Evolutionary conservation across 1,284 basidiomycete species (phyloP).

Genomic region (Volvariella volvacea): DNA sequence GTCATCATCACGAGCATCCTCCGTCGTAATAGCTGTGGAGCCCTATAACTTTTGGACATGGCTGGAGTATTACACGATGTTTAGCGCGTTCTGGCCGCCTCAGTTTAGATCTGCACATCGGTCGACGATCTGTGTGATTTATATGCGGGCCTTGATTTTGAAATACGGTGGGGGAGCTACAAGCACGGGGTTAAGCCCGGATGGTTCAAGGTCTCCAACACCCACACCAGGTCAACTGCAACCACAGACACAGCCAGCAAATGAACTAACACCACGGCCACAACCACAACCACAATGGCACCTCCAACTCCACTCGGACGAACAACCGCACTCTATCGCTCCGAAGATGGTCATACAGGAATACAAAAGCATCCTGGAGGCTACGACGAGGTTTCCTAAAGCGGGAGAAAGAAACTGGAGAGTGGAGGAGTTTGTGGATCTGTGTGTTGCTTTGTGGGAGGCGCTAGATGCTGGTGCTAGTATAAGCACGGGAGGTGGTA

Average conservation of each 20-base stretch:
- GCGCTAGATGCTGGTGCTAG: slow-evolving; percentile 48
- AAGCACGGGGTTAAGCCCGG: no score
- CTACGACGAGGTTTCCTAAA: slow-evolving; percentile 72
- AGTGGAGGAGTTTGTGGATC: slow-evolving; percentile 82
- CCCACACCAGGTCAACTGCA: no score
- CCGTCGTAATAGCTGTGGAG: slow-evolving; percentile 3
- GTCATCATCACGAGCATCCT: slow-evolving; percentile 5
- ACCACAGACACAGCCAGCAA: no score
- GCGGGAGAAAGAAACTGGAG: slow-evolving; percentile 78
- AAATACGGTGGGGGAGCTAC: slow-evolving; percentile 5
- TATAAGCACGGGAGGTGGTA: background rate
- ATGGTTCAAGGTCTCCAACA: background rate
- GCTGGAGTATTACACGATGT: slow-evolving; percentile 56
- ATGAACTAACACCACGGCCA: no score
- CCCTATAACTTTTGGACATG: slow-evolving; percentile 45
- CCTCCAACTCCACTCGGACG: background rate
- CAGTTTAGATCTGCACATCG: slow-evolving; percentile 70
- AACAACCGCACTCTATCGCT: background rate
- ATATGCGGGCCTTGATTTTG: slow-evolving; percentile 65
- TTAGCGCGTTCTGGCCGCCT: slow-evolving; percentile 66
- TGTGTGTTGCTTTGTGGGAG: slow-evolving; percentile 81
- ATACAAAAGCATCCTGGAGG: slow-evolving; percentile 59
- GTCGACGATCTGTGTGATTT: slow-evolving; percentile 59
- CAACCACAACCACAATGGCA: background rate
- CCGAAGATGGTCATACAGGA: slow-evolving; percentile 40